Percentiles rank a stretch among this genome's conserved stretches.
phyloP scores from a whole-genome alignment of 768 basidiomycete species.

The Daedaleopsis sinensis region DNA sequence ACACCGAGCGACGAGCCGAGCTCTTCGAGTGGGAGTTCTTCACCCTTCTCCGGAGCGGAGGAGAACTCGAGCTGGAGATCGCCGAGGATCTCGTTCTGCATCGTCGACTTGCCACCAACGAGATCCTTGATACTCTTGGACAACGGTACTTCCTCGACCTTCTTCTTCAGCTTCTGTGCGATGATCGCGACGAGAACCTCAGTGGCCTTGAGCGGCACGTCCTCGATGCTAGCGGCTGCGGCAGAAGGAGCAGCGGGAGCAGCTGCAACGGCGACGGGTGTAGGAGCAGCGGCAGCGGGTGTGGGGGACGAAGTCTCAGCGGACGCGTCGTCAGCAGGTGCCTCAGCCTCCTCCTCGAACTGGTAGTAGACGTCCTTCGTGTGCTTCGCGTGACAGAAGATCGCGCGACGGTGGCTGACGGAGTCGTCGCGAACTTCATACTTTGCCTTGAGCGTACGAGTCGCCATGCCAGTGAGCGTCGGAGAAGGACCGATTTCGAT shows the following conservation, averaged over 20 bases:
- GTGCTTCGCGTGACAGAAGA: slow-evolving; percentile 95
- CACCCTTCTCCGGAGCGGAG: slow-evolving; percentile 96
- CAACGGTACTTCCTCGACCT: slow-evolving; percentile 82
- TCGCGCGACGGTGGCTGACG: slow-evolving; percentile 71
- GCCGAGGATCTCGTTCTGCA: slow-evolving; percentile 98
- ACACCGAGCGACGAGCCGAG: slow-evolving; percentile 82
- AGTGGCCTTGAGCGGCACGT: slow-evolving; percentile 87
- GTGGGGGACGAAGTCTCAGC: slow-evolving; percentile 38
- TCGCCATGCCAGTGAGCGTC: slow-evolving; percentile 94
- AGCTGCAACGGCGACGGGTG: slow-evolving; percentile 46
- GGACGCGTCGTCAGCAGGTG: slow-evolving; percentile 40
- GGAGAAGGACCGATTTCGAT: slow-evolving; percentile 97
- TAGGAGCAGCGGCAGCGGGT: slow-evolving; percentile 42
- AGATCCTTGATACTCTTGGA: slow-evolving; percentile 98
- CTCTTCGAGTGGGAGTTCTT: slow-evolving; percentile 95
- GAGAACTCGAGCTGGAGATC: slow-evolving; percentile 95
- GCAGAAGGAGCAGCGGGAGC: slow-evolving; percentile 58
- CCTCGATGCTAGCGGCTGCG: slow-evolving; percentile 77
- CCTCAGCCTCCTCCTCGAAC: slow-evolving; percentile 84
- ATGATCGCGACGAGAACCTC: slow-evolving; percentile 89
- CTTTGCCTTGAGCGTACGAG: slow-evolving; percentile 87
- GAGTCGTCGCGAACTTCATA: slow-evolving; percentile 92
- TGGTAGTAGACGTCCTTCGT: slow-evolving; percentile 97
- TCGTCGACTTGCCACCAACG: slow-evolving; percentile 96
- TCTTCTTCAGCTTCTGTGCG: slow-evolving; percentile 98